Percentiles rank a stretch among this genome's conserved stretches.
Conservation (phyloP, 768 basidiomycete species). For the Russula sp. region DNA sequence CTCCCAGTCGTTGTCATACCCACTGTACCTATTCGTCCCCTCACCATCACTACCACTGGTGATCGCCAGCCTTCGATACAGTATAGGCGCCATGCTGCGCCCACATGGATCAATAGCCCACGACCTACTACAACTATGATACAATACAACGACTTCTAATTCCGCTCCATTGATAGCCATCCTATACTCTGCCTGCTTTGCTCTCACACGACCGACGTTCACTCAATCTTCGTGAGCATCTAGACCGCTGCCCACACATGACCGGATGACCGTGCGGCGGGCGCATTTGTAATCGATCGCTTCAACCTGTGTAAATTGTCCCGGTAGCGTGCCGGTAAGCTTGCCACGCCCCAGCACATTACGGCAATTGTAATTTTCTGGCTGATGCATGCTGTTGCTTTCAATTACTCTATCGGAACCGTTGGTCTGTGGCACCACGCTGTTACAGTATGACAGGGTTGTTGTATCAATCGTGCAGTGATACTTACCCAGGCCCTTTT, state of each 20-base stretch:
- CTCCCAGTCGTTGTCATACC: too few relatives aligned
- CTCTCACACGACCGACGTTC: neutral
- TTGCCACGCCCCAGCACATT: neutral
- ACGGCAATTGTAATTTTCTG: neutral
- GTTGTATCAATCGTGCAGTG: neutral
- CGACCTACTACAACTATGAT: neutral
- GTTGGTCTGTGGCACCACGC: neutral
- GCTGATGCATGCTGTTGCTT: neutral
- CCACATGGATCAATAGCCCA: neutral
- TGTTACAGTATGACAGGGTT: too few relatives aligned
- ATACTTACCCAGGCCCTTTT: neutral
- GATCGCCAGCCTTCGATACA: too few relatives aligned
- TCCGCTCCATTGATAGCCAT: neutral
- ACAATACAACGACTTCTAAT: neutral
- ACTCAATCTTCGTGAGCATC: neutral
- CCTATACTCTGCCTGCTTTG: too few relatives aligned
- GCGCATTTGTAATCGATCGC: neutral
- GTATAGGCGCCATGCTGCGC: too few relatives aligned
- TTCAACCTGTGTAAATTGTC: neutral
- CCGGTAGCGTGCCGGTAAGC: too few relatives aligned
- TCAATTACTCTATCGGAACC: neutral
- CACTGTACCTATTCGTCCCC: too few relatives aligned
- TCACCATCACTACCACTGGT: neutral
- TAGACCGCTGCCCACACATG: too few relatives aligned
- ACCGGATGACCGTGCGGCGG: too few relatives aligned